phyloP scores from a whole-genome alignment of 345 rosid species.

The Excoecaria cochinchinensis region DNA sequence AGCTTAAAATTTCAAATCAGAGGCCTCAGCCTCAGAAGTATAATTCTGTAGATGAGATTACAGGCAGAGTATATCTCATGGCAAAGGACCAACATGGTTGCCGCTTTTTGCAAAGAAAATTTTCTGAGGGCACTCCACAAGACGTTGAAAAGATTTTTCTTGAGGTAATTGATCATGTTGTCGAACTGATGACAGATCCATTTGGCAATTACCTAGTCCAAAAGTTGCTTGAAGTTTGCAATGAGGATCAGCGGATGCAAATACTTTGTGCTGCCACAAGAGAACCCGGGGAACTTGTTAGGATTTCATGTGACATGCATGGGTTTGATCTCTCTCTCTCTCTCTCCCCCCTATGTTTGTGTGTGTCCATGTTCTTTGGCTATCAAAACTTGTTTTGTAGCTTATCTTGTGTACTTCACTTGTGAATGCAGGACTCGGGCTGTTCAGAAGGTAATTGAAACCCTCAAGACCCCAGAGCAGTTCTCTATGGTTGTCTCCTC shows the following conservation, averaged over 20 bases:
- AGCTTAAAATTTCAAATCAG: slow-evolving; percentile 35
- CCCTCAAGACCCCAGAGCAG: slow-evolving; percentile 57
- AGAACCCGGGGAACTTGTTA: slow-evolving; percentile 57
- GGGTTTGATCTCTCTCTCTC: slow-evolving; percentile 46
- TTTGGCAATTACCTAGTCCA: slow-evolving; percentile 80
- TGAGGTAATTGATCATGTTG: slow-evolving; percentile 61
- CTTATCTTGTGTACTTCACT: slow-evolving; percentile 6
- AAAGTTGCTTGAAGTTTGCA: slow-evolving; percentile 72
- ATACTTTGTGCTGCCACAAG: slow-evolving; percentile 56
- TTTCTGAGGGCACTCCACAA: slow-evolving; percentile 53
- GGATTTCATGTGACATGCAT: slow-evolving; percentile 76
- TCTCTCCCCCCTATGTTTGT: neutral
- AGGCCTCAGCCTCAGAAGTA: slow-evolving; percentile 50
- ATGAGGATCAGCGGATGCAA: slow-evolving; percentile 57
- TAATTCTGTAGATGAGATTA: slow-evolving; percentile 50
- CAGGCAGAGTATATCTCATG: slow-evolving; percentile 56
- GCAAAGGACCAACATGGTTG: slow-evolving; percentile 81
- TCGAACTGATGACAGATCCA: slow-evolving; percentile 74
- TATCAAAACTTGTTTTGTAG: neutral
- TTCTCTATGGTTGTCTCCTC: slow-evolving; percentile 52
- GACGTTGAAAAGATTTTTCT: slow-evolving; percentile 61
- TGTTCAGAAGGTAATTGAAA: slow-evolving; percentile 77
- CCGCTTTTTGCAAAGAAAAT: slow-evolving; percentile 63
- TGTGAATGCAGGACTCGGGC: slow-evolving; percentile 64
- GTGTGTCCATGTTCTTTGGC: slow-evolving; percentile 8